phyloP scores from a whole-genome alignment of 2,329 filamentous ascomycete species.

The Fusarium tanahbumbuense region DNA sequence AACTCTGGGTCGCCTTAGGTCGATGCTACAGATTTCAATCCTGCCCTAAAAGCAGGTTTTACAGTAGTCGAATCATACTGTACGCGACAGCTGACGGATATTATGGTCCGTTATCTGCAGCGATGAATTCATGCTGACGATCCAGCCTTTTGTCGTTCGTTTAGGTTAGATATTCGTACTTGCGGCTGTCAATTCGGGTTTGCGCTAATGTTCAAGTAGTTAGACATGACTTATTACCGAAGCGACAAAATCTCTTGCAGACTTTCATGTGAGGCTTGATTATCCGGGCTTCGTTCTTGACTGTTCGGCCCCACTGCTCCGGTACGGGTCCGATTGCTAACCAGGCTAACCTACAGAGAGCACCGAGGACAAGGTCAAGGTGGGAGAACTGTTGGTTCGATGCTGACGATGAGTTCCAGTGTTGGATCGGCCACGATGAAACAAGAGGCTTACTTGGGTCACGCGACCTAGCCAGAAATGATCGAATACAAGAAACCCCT shows the following conservation, averaged over 20 bases:
- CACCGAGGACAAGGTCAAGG: neutral
- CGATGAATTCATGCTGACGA: slow-evolving; percentile 17
- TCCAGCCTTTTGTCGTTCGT: neutral
- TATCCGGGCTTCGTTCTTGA: neutral
- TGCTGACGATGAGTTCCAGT: neutral
- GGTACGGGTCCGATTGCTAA: slow-evolving; percentile 9
- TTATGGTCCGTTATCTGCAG: slow-evolving; percentile 1
- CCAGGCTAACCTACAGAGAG: neutral
- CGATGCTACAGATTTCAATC: slow-evolving; percentile 1
- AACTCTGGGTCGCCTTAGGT: neutral
- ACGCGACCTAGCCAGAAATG: neutral
- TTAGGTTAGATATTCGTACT: neutral
- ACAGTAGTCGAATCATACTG: neutral
- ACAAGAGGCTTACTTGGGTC: neutral
- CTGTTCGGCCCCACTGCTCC: slow-evolving; percentile 30
- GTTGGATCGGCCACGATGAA: neutral
- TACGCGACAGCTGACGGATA: neutral
- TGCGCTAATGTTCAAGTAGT: neutral
- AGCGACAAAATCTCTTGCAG: neutral
- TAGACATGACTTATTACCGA: slow-evolving; percentile 16
- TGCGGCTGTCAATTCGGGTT: slow-evolving; percentile 7
- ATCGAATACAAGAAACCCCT: neutral
- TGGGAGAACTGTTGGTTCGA: neutral
- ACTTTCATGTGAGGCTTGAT: neutral
- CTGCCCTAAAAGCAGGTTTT: slow-evolving; percentile 31